phyloP scores from a whole-genome alignment of 257 asterid species.

The Nicotiana attenuata region DNA sequence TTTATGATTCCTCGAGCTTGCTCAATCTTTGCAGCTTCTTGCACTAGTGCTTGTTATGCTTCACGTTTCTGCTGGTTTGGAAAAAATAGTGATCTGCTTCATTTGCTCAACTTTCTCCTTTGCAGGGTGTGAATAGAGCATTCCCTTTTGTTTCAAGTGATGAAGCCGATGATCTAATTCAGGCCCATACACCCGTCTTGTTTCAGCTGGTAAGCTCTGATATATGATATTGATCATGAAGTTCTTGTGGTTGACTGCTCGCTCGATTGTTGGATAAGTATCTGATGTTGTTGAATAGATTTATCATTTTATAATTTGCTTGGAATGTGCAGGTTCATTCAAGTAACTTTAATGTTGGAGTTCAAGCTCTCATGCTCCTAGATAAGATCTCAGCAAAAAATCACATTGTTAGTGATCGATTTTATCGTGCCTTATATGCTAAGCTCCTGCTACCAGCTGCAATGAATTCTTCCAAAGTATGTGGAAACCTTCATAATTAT shows the following conservation, averaged over 20 bases:
- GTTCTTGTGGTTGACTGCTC: background rate
- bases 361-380: constrained; percentile 95
- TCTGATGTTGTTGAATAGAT: background rate
- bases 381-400: constrained; percentile 89
- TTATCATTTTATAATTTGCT: constrained; percentile 1
- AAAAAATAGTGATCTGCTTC: background rate
- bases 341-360: constrained; percentile 89
- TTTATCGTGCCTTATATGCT: constrained; percentile 94
- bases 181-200: constrained; percentile 80
- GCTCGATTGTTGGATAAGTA: background rate
- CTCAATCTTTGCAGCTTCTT: background rate
- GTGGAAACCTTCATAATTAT: background rate
- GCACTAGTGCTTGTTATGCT: background rate
- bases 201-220: constrained; percentile 73
- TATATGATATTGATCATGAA: background rate
- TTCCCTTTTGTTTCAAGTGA: constrained; percentile 82
- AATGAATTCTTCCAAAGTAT: constrained; percentile 92
- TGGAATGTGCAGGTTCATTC: constrained; percentile 74
- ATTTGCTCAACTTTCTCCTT: constrained; percentile 15
- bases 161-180: constrained; percentile 76
- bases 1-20: background rate
- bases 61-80: background rate
- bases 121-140: constrained; percentile 96
- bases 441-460: constrained; percentile 91
- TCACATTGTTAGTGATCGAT: constrained; percentile 89